phyloP scores from a whole-genome alignment of 164 flowering plant genomes.

The Tetracentron sinense region DNA sequence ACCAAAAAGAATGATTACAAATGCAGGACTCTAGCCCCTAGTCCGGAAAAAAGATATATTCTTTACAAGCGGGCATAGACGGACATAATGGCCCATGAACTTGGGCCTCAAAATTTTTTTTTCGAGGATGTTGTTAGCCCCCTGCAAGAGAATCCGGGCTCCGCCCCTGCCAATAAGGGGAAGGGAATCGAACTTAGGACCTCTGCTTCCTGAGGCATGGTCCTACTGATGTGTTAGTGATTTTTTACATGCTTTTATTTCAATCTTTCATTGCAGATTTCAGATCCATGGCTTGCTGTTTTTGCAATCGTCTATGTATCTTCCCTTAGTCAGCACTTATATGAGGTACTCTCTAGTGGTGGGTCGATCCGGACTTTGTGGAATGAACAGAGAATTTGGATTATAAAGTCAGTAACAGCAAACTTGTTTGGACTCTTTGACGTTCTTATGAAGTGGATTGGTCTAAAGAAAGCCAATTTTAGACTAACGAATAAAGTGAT shows the following conservation, averaged over 20 bases:
- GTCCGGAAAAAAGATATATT: too few species aligned
- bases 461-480: constrained; percentile 16
- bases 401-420: constrained; percentile 22
- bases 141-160: too few species aligned
- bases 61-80: too few species aligned
- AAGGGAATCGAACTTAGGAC: too few species aligned
- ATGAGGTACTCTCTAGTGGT: constrained; percentile 22
- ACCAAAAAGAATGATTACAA: too few species aligned
- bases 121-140: too few species aligned
- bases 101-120: too few species aligned
- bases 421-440: constrained; percentile 22
- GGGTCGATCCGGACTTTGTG: constrained; percentile 23
- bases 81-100: too few species aligned
- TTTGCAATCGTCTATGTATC: constrained; percentile 19
- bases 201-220: too few species aligned
- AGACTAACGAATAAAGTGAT: constrained; percentile 18
- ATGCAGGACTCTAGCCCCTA: too few species aligned
- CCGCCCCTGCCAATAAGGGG: too few species aligned
- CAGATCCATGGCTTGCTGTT: constrained; percentile 18
- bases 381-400: constrained; percentile 30
- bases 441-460: constrained; percentile 16
- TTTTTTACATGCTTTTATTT: background rate
- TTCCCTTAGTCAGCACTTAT: constrained; percentile 14
- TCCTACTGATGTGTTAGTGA: background rate
- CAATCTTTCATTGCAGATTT: constrained; percentile 14